A percentile compares a stretch with the other conserved stretches of the same genome.
Conservation (phyloP, 176 grass and related monocot species). For the Dendrocalamus sinicus region DNA sequence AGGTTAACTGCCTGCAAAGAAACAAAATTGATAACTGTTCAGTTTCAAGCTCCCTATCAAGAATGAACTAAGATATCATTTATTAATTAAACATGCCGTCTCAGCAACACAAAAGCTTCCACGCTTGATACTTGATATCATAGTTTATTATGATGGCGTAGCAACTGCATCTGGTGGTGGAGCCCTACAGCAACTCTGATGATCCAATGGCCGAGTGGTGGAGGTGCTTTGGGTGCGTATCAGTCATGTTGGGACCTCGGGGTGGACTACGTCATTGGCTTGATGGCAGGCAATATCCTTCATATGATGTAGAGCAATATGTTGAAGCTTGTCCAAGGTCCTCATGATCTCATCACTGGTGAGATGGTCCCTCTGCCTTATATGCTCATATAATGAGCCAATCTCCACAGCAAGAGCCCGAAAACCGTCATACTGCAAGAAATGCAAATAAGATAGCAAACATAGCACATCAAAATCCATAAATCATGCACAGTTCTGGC, state of each 20-base stretch:
- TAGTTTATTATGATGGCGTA: slow-evolving; percentile 2
- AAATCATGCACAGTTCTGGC: slow-evolving; percentile 5
- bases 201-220: not conserved
- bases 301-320: slow-evolving; percentile 31
- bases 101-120: slow-evolving; percentile 1
- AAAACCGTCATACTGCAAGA: slow-evolving; percentile 35
- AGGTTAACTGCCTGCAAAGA: not conserved
- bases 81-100: slow-evolving; percentile 10
- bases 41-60: not conserved
- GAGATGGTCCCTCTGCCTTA: not conserved
- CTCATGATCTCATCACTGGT: slow-evolving; percentile 26
- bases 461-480: not conserved
- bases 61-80: slow-evolving; percentile 16
- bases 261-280: slow-evolving; percentile 10
- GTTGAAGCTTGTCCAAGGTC: slow-evolving; percentile 39
- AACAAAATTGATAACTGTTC: not conserved
- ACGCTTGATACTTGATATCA: slow-evolving; percentile 23
- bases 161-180: not conserved
- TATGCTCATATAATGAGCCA: slow-evolving; percentile 17
- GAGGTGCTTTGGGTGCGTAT: slow-evolving; percentile 21
- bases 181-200: slow-evolving; percentile 21
- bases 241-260: not conserved
- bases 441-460: slow-evolving; percentile 21
- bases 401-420: not conserved
- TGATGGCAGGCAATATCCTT: slow-evolving; percentile 37